phyloP scores from a whole-genome alignment of 139 green algal species.

The Gonium pectorale region DNA sequence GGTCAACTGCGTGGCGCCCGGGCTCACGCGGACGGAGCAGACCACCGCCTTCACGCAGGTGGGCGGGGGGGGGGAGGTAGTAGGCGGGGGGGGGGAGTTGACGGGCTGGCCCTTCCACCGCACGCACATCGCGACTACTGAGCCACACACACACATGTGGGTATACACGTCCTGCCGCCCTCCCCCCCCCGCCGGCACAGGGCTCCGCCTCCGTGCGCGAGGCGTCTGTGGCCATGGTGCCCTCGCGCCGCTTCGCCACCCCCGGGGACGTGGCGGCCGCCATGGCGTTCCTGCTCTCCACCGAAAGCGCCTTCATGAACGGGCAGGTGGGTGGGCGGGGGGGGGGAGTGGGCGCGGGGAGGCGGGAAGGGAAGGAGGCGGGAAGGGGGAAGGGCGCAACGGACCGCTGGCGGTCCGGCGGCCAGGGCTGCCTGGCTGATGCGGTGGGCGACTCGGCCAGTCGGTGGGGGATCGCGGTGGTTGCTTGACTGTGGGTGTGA shows the following conservation, averaged over 20 bases:
- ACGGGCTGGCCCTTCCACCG: not conserved
- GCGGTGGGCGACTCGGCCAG: too few species aligned
- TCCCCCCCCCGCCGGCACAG: not conserved
- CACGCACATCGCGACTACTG: not conserved
- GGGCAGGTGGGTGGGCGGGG: not conserved
- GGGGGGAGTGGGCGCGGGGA: not conserved
- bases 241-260: not conserved
- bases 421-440: not conserved
- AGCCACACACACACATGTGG: not conserved
- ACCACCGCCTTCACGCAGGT: conserved; percentile 26
- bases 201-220: not conserved
- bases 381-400: not conserved
- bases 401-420: not conserved
- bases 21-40: conserved; percentile 61
- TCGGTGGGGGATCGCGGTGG: too few species aligned
- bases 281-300: conserved; percentile 33
- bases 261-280: conserved; percentile 10
- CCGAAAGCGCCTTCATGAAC: not conserved
- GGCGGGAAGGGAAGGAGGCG: not conserved
- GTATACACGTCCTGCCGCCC: not conserved
- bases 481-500: too few species aligned
- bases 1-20: conserved; percentile 80
- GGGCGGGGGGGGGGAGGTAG: not conserved
- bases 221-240: not conserved
- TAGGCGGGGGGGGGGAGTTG: not conserved